Conservation (phyloP, 2,329 filamentous ascomycete species). For the Periconia digitata region DNA sequence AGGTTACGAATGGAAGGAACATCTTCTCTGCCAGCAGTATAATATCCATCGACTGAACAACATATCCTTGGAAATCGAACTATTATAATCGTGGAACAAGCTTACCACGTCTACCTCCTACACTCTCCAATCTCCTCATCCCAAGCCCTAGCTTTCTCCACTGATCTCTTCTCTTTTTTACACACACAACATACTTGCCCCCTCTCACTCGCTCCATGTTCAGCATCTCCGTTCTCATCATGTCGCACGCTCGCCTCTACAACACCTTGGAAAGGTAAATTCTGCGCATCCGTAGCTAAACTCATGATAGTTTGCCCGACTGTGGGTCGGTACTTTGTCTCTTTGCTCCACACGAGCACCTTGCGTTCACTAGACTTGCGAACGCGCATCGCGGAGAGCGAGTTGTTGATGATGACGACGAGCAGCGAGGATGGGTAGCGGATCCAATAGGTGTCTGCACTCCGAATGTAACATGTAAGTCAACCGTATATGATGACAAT, state of each 20-base stretch:
- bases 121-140: background rate
- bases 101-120: too few species aligned
- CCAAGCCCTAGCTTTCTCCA: background rate
- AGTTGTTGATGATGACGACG: slow-evolving; percentile 8
- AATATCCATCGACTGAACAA: background rate
- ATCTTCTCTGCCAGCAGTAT: background rate
- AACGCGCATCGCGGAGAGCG: slow-evolving; percentile 8
- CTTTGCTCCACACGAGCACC: slow-evolving; percentile 10
- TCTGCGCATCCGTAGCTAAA: slow-evolving; percentile 7
- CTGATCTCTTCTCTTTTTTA: background rate
- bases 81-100: too few species aligned
- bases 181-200: background rate
- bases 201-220: background rate
- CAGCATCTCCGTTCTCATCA: background rate
- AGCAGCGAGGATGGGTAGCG: slow-evolving; percentile 13
- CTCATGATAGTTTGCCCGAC: slow-evolving; percentile 6
- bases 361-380: slow-evolving; percentile 6
- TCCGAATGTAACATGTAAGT: too few species aligned
- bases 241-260: background rate
- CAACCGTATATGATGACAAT: too few species aligned
- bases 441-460: slow-evolving; percentile 20
- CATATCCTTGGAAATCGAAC: too few species aligned
- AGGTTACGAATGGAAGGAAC: slow-evolving; percentile 15
- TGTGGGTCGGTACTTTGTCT: slow-evolving; percentile 4
- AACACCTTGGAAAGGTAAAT: slow-evolving; percentile 7